These are phyloP conservation scores for Ogataea zsoltii DNA, from an alignment of 805 yeast genomes.

Conservation along the genomic window DNA sequence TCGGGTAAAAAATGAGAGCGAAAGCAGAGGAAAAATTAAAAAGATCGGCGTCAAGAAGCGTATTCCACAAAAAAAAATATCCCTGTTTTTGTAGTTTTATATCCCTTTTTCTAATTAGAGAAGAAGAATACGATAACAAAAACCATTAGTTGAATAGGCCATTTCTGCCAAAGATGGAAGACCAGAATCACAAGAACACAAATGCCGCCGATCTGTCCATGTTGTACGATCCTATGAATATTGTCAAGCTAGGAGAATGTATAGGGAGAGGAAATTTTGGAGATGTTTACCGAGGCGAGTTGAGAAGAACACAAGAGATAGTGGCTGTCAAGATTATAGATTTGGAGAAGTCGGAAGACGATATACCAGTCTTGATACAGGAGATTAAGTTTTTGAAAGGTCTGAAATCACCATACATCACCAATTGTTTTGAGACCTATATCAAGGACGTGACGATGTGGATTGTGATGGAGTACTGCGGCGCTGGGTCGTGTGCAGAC, in stretches of 20 bases:
- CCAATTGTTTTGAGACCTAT: conserved; percentile 64
- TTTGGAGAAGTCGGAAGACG: conserved; percentile 77
- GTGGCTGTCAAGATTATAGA: conserved; percentile 90
- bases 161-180: too few relatives aligned
- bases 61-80: background rate
- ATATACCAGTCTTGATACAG: conserved; percentile 65
- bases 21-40: background rate
- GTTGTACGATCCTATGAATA: conserved; percentile 20
- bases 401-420: conserved; percentile 65
- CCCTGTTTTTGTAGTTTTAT: conserved; percentile 1
- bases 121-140: too few relatives aligned
- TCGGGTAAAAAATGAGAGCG: too few relatives aligned
- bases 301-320: conserved; percentile 34
- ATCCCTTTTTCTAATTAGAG: background rate
- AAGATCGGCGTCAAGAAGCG: background rate
- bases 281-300: conserved; percentile 69
- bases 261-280: conserved; percentile 88
- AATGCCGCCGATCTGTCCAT: background rate
- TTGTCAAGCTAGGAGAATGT: conserved; percentile 46
- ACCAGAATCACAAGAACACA: background rate
- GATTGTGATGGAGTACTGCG: conserved; percentile 94
- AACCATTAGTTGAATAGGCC: too few relatives aligned
- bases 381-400: conserved; percentile 78
- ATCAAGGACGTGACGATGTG: conserved; percentile 69
- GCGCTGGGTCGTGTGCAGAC: conserved; percentile 89